Conservation (phyloP, 1,284 basidiomycete genomes). For the Microbotryomycetes sp. region DNA sequence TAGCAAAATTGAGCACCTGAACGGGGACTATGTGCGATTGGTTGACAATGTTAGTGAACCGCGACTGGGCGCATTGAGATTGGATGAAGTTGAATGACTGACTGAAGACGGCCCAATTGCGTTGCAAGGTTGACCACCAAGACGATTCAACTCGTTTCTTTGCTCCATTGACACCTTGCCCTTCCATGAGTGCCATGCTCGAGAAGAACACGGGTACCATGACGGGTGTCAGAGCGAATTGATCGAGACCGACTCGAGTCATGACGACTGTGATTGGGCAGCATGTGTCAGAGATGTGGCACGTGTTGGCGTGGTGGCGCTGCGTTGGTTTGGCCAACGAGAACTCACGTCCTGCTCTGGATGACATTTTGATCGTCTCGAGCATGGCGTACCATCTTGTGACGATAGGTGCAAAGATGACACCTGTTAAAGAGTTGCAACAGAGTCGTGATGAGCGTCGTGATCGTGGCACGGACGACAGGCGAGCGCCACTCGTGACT, state of each 20-base stretch:
- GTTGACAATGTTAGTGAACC: too few species aligned
- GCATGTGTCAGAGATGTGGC: neutral
- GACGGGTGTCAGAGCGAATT: conserved; percentile 63
- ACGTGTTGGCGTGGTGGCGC: neutral
- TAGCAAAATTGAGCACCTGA: conserved; percentile 70
- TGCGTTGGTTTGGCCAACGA: too few species aligned
- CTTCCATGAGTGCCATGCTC: conserved; percentile 65
- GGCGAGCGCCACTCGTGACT: conserved; percentile 34
- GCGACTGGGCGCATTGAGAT: too few species aligned
- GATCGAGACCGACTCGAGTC: conserved; percentile 63
- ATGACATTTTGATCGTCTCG: conserved; percentile 34
- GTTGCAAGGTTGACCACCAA: conserved; percentile 49
- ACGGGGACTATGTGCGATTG: conserved; percentile 60
- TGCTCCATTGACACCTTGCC: conserved; percentile 55
- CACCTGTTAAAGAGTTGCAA: conserved; percentile 1
- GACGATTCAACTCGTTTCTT: conserved; percentile 56
- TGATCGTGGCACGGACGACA: neutral
- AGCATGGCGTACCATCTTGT: conserved; percentile 30
- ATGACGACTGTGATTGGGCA: neutral
- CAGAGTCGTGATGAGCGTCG: conserved; percentile 11
- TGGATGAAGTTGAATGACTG: neutral
- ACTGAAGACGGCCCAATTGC: conserved; percentile 53
- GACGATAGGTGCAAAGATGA: conserved; percentile 30
- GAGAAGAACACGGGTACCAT: conserved; percentile 63
- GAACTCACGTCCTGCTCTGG: conserved; percentile 22